A percentile compares a stretch with the other conserved stretches of the same genome.
phyloP scores from a whole-genome alignment of 768 basidiomycete species.

The Kwoniella dejecticola region DNA sequence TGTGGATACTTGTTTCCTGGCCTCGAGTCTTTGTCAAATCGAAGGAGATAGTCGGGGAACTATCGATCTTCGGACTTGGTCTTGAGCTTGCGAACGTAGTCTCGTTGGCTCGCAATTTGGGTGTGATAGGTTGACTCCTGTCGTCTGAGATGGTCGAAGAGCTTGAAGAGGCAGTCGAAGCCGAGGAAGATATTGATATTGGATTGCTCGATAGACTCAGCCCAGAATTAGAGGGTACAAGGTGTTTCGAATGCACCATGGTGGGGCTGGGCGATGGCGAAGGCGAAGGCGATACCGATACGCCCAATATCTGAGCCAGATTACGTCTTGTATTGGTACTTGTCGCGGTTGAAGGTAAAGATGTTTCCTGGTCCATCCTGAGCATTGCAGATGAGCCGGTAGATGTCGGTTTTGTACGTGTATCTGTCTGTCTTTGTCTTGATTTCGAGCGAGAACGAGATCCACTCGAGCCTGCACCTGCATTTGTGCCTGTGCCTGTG shows the following conservation, averaged over 20 bases:
- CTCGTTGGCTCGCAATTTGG: no score
- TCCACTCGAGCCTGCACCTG: no score
- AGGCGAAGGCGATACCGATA: not conserved
- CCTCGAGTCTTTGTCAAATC: no score
- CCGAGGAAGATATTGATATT: constrained; percentile 6
- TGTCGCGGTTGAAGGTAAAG: no score
- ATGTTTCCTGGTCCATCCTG: not conserved
- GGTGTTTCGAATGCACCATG: no score
- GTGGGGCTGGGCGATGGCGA: no score
- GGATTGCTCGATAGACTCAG: constrained; percentile 24
- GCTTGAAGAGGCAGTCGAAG: constrained; percentile 6
- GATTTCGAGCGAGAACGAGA: not conserved
- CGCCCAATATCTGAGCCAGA: constrained; percentile 14
- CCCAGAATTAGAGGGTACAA: constrained; percentile 28
- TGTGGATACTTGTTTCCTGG: no score
- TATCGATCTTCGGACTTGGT: not conserved
- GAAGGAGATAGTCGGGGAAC: not conserved
- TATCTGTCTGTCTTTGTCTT: not conserved
- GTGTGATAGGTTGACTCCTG: constrained; percentile 6
- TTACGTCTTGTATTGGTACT: constrained; percentile 7
- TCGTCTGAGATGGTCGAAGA: constrained; percentile 7
- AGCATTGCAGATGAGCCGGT: not conserved
- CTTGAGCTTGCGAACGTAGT: no score
- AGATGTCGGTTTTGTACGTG: not conserved
- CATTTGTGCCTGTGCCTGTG: no score